Conservation (phyloP, 306 rosid species). For the Malus sylvestris region DNA sequence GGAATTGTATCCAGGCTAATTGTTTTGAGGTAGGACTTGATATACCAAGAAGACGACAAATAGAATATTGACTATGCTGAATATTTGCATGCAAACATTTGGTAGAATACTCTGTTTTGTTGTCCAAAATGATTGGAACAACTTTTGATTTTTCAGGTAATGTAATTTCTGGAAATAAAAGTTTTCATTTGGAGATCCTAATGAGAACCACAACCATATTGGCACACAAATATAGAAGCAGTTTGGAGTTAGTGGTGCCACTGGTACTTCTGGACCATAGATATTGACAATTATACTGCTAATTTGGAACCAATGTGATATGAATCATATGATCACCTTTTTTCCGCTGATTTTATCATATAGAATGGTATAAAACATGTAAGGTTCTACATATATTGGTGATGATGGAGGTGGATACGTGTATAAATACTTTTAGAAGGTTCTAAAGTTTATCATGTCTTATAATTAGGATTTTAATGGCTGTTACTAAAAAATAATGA, state of each 20-base stretch:
- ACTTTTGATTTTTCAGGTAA: background rate
- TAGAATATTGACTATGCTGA: background rate
- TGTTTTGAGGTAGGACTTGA: background rate
- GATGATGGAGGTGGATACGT: background rate
- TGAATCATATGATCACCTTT: background rate
- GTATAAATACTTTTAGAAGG: background rate
- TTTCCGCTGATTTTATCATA: background rate
- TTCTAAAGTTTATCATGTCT: background rate
- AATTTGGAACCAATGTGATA: background rate
- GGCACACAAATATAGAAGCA: background rate
- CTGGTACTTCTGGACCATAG: background rate
- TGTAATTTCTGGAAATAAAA: background rate
- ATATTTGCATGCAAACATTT: background rate
- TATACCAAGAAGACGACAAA: background rate
- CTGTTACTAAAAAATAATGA: background rate
- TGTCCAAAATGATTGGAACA: background rate
- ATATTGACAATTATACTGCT: background rate
- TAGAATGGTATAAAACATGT: background rate
- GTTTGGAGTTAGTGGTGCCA: background rate
- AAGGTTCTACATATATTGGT: background rate
- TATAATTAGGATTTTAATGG: background rate
- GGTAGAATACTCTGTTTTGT: background rate
- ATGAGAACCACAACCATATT: background rate
- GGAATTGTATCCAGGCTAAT: background rate
- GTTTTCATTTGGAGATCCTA: background rate